These are phyloP conservation scores for Magnaporthiopsis poae DNA, from an alignment of 2,329 filamentous ascomycete species.

Conservation along the genomic window DNA sequence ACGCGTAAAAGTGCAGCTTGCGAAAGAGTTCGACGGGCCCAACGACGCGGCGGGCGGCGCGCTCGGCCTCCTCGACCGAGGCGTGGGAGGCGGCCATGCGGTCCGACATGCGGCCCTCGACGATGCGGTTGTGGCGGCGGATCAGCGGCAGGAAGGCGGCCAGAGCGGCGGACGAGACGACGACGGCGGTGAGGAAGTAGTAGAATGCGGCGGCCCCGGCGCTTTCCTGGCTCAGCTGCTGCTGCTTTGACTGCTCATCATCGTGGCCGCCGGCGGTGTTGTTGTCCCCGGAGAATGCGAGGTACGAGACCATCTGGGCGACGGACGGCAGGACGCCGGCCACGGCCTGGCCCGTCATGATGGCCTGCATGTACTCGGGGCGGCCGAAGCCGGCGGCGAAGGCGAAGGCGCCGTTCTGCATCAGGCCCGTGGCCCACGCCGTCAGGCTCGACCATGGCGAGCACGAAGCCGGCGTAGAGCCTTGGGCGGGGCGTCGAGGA, in stretches of 20 bases:
- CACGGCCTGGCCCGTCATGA: conserved; percentile 89
- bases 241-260: not conserved
- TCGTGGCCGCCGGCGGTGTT: conserved; percentile 16
- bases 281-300: conserved; percentile 40
- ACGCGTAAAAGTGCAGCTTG: conserved; percentile 70
- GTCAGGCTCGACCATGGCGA: conserved; percentile 73
- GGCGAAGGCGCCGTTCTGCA: conserved; percentile 90
- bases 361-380: conserved; percentile 84
- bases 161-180: conserved; percentile 60
- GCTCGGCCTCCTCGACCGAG: conserved; percentile 44
- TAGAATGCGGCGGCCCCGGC: conserved; percentile 65
- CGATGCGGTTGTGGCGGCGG: conserved; percentile 45
- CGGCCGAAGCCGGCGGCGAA: conserved; percentile 79
- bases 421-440: conserved; percentile 70
- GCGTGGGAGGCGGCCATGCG: conserved; percentile 40
- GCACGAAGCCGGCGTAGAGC: conserved; percentile 69
- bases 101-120: conserved; percentile 38
- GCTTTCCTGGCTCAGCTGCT: conserved; percentile 13
- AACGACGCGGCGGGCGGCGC: conserved; percentile 37
- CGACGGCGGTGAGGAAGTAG: conserved; percentile 83
- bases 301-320: conserved; percentile 74
- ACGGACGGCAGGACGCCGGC: conserved; percentile 83
- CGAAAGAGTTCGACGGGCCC: conserved; percentile 56
- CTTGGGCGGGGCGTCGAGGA: conserved; percentile 51
- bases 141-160: conserved; percentile 66